These are phyloP conservation scores for Wallacemonas sp. DNA, from an alignment of 208 protist species.

Conservation along the genomic window DNA sequence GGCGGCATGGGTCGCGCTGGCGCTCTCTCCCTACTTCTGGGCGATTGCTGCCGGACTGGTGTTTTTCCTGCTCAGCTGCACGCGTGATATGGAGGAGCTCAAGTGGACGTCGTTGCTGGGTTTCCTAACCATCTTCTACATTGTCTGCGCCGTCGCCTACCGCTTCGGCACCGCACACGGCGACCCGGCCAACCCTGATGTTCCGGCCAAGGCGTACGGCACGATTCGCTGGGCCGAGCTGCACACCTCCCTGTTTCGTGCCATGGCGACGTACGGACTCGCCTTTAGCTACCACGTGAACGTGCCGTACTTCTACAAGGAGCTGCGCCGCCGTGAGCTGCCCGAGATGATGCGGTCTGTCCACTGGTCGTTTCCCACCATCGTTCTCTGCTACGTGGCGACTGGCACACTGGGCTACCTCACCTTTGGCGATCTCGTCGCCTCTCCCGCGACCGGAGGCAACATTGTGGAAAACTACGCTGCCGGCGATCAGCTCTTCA, in stretches of 20 bases:
- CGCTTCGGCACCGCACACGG: conserved; percentile 65
- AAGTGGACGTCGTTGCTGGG: conserved; percentile 82
- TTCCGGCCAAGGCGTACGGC: conserved; percentile 17
- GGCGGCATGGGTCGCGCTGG: not conserved
- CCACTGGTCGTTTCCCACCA: conserved; percentile 55
- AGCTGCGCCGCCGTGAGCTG: conserved; percentile 54
- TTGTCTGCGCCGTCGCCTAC: conserved; percentile 57
- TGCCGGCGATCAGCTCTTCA: conserved; percentile 49
- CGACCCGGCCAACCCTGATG: conserved; percentile 20
- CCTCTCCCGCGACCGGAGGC: conserved; percentile 32
- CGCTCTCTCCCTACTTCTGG: conserved; percentile 42
- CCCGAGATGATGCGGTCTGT: conserved; percentile 66
- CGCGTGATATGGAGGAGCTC: conserved; percentile 82
- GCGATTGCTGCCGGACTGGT: conserved; percentile 48
- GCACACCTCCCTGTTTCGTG: conserved; percentile 33
- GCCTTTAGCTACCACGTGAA: conserved; percentile 81
- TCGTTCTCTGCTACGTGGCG: conserved; percentile 54
- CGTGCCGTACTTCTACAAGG: conserved; percentile 79
- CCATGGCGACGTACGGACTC: conserved; percentile 59
- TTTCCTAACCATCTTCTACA: conserved; percentile 85
- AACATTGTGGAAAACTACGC: conserved; percentile 75
- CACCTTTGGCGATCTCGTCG: conserved; percentile 62
- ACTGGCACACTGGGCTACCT: conserved; percentile 71
- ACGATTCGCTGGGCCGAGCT: conserved; percentile 41
- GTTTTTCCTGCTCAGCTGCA: conserved; percentile 72